Percentiles rank a stretch among this genome's conserved stretches.
These are phyloP conservation scores for Stipa capillata DNA, from an alignment of 176 grass and related monocot species.

Conservation along the genomic window DNA sequence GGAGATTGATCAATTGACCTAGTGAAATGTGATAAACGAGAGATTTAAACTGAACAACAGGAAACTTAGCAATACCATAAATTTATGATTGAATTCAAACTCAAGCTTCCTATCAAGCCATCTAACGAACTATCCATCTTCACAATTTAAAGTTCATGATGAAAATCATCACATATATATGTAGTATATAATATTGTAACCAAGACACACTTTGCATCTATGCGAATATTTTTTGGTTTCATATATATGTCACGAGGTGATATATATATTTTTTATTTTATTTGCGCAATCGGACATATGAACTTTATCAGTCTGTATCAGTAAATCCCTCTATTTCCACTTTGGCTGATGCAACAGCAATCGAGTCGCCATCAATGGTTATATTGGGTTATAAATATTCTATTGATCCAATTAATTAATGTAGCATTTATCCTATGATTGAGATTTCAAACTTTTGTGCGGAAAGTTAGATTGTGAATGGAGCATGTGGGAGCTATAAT, in stretches of 20 bases:
- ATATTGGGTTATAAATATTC: neutral
- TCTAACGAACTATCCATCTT: neutral
- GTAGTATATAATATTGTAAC: too few species aligned
- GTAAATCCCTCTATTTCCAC: neutral
- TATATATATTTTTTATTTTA: too few species aligned
- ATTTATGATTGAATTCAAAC: neutral
- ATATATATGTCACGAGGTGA: too few species aligned
- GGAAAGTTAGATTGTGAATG: slow-evolving; percentile 16
- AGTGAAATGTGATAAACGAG: neutral
- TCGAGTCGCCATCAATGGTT: neutral
- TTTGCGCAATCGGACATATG: neutral
- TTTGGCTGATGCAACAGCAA: neutral
- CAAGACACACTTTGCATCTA: too few species aligned
- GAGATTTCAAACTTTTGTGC: slow-evolving; percentile 6
- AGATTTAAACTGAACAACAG: too few species aligned
- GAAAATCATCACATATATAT: too few species aligned
- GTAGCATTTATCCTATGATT: slow-evolving; percentile 2
- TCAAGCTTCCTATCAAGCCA: neutral
- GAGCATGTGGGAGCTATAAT: slow-evolving; percentile 29
- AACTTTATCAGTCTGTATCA: neutral
- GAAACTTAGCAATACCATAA: neutral
- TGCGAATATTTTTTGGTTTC: too few species aligned
- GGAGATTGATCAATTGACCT: neutral
- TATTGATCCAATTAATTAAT: neutral
- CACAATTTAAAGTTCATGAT: neutral